Evolutionary conservation across 2,329 filamentous ascomycete genomes (phyloP), one percentile per base, ranked within the genome.

Genomic region (Penicillium corylophilum): DNA sequence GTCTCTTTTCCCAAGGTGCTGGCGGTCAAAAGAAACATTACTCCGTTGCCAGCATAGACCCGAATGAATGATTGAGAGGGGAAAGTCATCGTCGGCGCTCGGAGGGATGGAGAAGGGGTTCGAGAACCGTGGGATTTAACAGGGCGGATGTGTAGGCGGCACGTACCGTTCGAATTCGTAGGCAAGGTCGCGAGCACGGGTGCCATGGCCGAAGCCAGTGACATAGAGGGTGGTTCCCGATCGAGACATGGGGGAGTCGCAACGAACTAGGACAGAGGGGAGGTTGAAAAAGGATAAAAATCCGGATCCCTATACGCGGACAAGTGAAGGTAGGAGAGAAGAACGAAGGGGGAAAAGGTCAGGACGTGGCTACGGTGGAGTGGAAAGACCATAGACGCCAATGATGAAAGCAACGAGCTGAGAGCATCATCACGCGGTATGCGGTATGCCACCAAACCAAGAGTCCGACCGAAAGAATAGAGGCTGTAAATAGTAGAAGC

Each of bases 151-250:
- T 67, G 66, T 64, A 62, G 68, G 77, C 79, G 76, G 81, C 82
- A 95, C 92, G 85, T 96, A 96, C 90, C 93, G 91, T 92, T 97
- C 93, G 89, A 97, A 97, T 83, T 97, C 93, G 89, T 95, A 96
- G 81, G 93, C 91, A 76, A 97, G 89, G 82, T 99, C 92, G 85
- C 94, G 90, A 76, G 94, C 91, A 82, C 94, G 90, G 76, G 93
- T 96, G 76, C 93, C 91, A 78, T 96, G 91, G 84, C 93, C 95
- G 78, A 99, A 99, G 83, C 94, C 94, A 71, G 92, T 96, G 77
- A 97, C 93, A 81, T 97, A 97, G 65, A 97, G 89, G 52, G 93
- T 97, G 56, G 89, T 95, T 66, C 90, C 88, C 74, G 89, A 86
- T 73, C 91, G 90, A 85, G 92, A 96, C 91, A 96, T 96, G 71